Evolutionary conservation across 768 basidiomycete genomes (phyloP).

Genomic region (Podaxis rugospora): DNA sequence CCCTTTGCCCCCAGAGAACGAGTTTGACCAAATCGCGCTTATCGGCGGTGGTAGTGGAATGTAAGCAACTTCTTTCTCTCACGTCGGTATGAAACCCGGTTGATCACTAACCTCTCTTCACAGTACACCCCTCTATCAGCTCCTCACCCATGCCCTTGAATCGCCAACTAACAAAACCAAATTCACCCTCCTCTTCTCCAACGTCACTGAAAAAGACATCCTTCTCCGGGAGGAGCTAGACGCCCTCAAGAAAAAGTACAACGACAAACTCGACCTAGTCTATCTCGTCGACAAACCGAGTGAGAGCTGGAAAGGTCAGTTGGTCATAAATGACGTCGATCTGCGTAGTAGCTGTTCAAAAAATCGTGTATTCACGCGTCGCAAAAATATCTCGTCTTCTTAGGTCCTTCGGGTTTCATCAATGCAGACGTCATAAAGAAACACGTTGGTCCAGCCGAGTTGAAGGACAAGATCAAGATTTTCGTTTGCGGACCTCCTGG

Average conservation of each 20-base stretch:
- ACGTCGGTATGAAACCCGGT: background rate
- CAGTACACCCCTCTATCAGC: constrained; percentile 82
- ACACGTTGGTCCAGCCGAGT: constrained; percentile 58
- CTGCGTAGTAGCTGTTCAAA: background rate
- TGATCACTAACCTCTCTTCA: background rate
- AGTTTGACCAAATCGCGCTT: constrained; percentile 81
- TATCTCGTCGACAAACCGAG: constrained; percentile 82
- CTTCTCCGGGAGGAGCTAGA: constrained; percentile 80
- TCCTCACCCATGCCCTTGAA: constrained; percentile 67
- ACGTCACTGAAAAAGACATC: constrained; percentile 87
- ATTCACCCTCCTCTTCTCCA: constrained; percentile 89
- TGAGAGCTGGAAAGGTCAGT: constrained; percentile 50
- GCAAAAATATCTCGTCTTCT: background rate
- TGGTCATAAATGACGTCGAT: constrained; percentile 10
- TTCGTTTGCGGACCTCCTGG: constrained; percentile 89
- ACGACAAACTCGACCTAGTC: constrained; percentile 72
- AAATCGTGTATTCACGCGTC: background rate
- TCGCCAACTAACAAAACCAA: constrained; percentile 86
- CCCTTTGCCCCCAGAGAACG: constrained; percentile 50
- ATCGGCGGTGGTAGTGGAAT: constrained; percentile 96
- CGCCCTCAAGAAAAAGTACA: constrained; percentile 59
- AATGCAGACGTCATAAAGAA: constrained; percentile 68
- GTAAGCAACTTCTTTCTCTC: constrained; percentile 33
- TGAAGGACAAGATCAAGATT: constrained; percentile 79
- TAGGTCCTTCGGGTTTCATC: constrained; percentile 73